These are phyloP conservation scores for Quercus mongolica DNA, from an alignment of 306 rosid species.

Conservation along the genomic window DNA sequence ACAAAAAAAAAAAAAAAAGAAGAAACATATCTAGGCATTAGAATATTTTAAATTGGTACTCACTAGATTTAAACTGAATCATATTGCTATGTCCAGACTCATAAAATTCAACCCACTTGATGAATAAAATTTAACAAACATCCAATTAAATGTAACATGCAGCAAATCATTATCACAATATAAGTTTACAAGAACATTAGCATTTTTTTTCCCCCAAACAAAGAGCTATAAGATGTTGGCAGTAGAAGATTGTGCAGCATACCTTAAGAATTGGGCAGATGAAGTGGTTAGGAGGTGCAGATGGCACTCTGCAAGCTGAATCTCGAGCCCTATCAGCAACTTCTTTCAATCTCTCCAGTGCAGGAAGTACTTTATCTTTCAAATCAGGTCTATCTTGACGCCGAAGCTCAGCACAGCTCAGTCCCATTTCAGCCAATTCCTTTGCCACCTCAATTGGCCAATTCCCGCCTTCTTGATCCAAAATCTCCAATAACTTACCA, in stretches of 20 bases:
- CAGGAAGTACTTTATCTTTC: slow-evolving; percentile 64
- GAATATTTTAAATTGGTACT: too few relatives aligned
- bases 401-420: slow-evolving; percentile 81
- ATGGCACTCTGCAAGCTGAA: slow-evolving; percentile 34
- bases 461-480: slow-evolving; percentile 74
- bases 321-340: slow-evolving; percentile 49
- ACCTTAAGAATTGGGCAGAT: slow-evolving; percentile 94
- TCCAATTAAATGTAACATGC: too few relatives aligned
- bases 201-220: background rate
- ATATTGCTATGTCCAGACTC: too few relatives aligned
- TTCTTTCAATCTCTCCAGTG: slow-evolving; percentile 58
- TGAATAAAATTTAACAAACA: too few relatives aligned
- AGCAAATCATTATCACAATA: too few relatives aligned
- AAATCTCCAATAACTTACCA: slow-evolving; percentile 42
- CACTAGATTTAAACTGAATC: too few relatives aligned
- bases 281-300: slow-evolving; percentile 79
- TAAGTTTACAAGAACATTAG: background rate
- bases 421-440: slow-evolving; percentile 65
- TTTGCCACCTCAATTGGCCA: slow-evolving; percentile 85
- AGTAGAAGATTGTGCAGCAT: slow-evolving; percentile 12
- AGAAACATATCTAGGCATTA: too few relatives aligned
- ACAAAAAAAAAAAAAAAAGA: too few relatives aligned
- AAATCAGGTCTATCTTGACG: slow-evolving; percentile 89
- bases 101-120: too few relatives aligned
- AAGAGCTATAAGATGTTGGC: background rate